Evolutionary conservation across 2,329 filamentous ascomycete genomes (phyloP).

Genomic region (Paramyrothecium roridum): DNA sequence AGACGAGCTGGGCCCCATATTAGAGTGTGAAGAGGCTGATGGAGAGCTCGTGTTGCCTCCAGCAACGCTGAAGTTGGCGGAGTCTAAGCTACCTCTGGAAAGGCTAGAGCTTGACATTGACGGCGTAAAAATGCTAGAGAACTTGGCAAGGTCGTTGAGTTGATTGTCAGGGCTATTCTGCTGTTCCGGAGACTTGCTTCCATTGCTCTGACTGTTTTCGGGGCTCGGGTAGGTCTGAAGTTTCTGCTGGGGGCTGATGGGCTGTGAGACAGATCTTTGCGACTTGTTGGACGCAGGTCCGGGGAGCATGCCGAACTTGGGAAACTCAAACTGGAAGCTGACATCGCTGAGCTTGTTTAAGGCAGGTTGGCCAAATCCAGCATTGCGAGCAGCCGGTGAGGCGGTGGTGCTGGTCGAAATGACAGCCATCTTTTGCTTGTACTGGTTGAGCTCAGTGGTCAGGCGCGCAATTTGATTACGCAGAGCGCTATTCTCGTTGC

Average conservation of each 20-base stretch:
- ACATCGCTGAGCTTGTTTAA: conserved; percentile 65
- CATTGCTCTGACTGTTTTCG: conserved; percentile 23
- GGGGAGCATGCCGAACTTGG: conserved; percentile 79
- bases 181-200: conserved; percentile 17
- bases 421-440: conserved; percentile 79
- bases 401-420: conserved; percentile 28
- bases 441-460: conserved; percentile 80
- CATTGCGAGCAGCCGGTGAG: conserved; percentile 36
- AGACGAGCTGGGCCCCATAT: conserved; percentile 57
- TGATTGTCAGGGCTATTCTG: conserved; percentile 13
- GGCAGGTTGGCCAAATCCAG: conserved; percentile 40
- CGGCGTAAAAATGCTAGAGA: conserved; percentile 59
- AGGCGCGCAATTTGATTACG: conserved; percentile 87
- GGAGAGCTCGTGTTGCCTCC: conserved; percentile 60
- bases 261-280: conserved; percentile 22
- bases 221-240: conserved; percentile 16
- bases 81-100: conserved; percentile 50
- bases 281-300: conserved; percentile 32
- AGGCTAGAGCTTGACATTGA: conserved; percentile 42
- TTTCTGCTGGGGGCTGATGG: conserved; percentile 26
- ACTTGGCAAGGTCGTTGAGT: conserved; percentile 49
- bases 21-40: conserved; percentile 60
- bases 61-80: conserved; percentile 37
- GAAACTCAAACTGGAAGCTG: conserved; percentile 94
- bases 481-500: conserved; percentile 79